Conservation (phyloP, 2,329 filamentous ascomycete species). For the Mariannaea elegans region DNA sequence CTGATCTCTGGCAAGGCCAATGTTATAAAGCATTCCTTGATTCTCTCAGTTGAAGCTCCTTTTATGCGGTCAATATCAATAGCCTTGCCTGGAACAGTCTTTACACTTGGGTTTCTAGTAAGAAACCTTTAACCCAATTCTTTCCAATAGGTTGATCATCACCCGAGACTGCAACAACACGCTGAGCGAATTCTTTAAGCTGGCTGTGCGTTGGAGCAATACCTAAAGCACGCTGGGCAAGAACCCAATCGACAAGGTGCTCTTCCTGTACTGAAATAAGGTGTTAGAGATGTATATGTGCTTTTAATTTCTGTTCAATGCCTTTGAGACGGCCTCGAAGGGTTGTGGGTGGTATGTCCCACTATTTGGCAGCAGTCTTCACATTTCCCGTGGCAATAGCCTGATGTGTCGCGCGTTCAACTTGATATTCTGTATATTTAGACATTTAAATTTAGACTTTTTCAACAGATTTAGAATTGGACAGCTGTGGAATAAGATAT, state of each 20-base stretch:
- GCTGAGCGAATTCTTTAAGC: too few relatives aligned
- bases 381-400: too few relatives aligned
- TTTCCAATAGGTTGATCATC: background rate
- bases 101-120: background rate
- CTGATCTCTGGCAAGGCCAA: background rate
- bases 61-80: too few relatives aligned
- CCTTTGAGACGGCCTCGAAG: slow-evolving; percentile 1
- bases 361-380: too few relatives aligned
- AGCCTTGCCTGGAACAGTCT: slow-evolving; percentile 3
- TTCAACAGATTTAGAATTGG: too few relatives aligned
- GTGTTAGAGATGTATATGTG: background rate
- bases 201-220: slow-evolving; percentile 1
- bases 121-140: slow-evolving; percentile 7
- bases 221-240: background rate
- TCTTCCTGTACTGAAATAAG: background rate
- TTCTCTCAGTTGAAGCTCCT: background rate
- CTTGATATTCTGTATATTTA: background rate
- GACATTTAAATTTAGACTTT: too few relatives aligned
- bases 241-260: background rate
- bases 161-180: background rate
- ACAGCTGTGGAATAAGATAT: too few relatives aligned
- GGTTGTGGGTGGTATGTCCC: too few relatives aligned
- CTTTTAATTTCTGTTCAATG: background rate
- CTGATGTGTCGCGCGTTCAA: background rate
- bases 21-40: background rate